phyloP scores from a whole-genome alignment of 768 basidiomycete species.

The Brasilioporus rufonigricans region DNA sequence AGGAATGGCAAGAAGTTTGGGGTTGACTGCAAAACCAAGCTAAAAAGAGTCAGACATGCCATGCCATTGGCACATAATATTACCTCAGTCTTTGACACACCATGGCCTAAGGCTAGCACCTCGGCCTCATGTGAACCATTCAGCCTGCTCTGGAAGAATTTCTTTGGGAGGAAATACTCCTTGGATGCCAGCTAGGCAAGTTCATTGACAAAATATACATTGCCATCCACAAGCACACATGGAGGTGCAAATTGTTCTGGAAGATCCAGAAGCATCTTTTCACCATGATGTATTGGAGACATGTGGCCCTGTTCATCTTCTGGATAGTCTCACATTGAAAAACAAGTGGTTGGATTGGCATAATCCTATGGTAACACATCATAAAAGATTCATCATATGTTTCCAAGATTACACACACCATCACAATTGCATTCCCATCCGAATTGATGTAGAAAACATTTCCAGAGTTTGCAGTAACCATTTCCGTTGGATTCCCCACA shows the following conservation, averaged over 20 bases:
- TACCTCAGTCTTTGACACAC: conserved; percentile 1
- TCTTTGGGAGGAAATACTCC: not conserved
- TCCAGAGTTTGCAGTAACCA: conserved; percentile 16
- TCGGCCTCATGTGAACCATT: not conserved
- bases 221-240: conserved; percentile 13
- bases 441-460: conserved; percentile 32
- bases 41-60: not conserved
- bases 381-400: not conserved
- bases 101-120: conserved; percentile 4
- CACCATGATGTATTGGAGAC: conserved; percentile 25
- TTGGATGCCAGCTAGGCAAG: not conserved
- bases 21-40: conserved; percentile 10
- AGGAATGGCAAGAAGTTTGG: not conserved
- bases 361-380: conserved; percentile 7
- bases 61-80: no score
- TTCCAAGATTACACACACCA: conserved; percentile 17
- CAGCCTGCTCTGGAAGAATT: not conserved
- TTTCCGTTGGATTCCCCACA: conserved; percentile 25
- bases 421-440: conserved; percentile 14
- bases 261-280: conserved; percentile 30
- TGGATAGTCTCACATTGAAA: conserved; percentile 29
- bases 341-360: conserved; percentile 21
- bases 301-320: conserved; percentile 21
- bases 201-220: conserved; percentile 11
- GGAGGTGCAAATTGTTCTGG: conserved; percentile 25